Percentiles rank a stretch among this genome's conserved stretches.
Evolutionary conservation across 2,329 filamentous ascomycete genomes (phyloP).

Genomic region (Aspergillus sp.): DNA sequence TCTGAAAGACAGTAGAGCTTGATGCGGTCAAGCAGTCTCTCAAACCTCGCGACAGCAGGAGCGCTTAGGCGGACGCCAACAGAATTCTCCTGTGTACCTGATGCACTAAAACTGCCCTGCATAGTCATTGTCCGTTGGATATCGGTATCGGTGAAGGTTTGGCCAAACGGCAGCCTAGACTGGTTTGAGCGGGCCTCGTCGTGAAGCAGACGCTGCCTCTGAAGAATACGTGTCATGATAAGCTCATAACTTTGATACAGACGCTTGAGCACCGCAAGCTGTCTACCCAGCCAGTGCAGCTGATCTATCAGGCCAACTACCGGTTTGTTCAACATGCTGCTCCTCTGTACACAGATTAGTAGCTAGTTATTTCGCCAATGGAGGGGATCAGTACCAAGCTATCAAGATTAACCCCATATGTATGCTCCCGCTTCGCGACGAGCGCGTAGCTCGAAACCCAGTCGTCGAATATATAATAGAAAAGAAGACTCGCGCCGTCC

Average conservation of each 20-base stretch:
- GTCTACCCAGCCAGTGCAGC: slow-evolving; percentile 61
- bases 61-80: slow-evolving; percentile 45
- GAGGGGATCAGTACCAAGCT: slow-evolving; percentile 42
- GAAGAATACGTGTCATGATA: slow-evolving; percentile 62
- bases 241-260: slow-evolving; percentile 63
- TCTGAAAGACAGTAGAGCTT: slow-evolving; percentile 63
- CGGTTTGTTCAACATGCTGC: slow-evolving; percentile 56
- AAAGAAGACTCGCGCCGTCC: slow-evolving; percentile 61
- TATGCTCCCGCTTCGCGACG: slow-evolving; percentile 57
- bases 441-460: slow-evolving; percentile 64
- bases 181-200: slow-evolving; percentile 33
- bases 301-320: slow-evolving; percentile 47
- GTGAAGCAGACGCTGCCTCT: slow-evolving; percentile 46
- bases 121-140: slow-evolving; percentile 28
- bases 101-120: slow-evolving; percentile 24
- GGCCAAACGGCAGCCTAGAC: slow-evolving; percentile 19
- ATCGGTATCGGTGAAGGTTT: slow-evolving; percentile 28
- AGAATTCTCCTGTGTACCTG: slow-evolving; percentile 21
- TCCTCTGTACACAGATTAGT: slow-evolving; percentile 37
- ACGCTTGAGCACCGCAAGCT: slow-evolving; percentile 60
- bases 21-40: slow-evolving; percentile 61
- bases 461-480: slow-evolving; percentile 68
- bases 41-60: slow-evolving; percentile 59
- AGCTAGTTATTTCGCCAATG: background rate
- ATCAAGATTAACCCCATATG: slow-evolving; percentile 51